phyloP scores from a whole-genome alignment of 2,329 filamentous ascomycete species.

The Fusarium euwallaceae region DNA sequence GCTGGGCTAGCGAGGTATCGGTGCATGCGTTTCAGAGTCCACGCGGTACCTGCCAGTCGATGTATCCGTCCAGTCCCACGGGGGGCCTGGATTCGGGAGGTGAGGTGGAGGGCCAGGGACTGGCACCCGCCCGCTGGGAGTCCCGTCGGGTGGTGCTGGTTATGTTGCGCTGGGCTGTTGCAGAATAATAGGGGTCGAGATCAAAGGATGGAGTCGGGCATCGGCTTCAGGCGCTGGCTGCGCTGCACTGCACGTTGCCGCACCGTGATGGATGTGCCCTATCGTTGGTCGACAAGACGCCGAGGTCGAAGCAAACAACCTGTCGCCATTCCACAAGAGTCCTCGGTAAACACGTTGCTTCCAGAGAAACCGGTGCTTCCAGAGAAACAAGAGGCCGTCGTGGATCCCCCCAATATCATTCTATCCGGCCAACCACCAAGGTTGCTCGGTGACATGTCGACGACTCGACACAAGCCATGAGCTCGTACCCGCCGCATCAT shows the following conservation, averaged over 20 bases:
- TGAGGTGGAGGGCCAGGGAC: conserved; percentile 30
- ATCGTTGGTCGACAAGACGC: neutral
- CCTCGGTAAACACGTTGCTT: neutral
- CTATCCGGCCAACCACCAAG: conserved; percentile 6
- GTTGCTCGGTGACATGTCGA: conserved; percentile 36
- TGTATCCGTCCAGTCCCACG: conserved; percentile 22
- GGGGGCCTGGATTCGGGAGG: conserved; percentile 28
- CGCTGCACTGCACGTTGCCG: neutral
- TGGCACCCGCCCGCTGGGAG: conserved; percentile 15
- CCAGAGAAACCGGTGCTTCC: neutral
- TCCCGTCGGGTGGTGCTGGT: conserved; percentile 13
- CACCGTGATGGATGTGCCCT: neutral
- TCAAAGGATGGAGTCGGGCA: conserved; percentile 19
- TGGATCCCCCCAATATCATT: neutral
- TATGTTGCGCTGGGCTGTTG: conserved; percentile 40
- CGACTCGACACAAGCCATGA: conserved; percentile 1
- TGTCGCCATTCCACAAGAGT: conserved; percentile 2
- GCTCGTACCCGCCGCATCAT: conserved; percentile 7
- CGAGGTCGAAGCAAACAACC: neutral
- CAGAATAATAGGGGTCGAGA: conserved; percentile 45
- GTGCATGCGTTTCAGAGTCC: conserved; percentile 32
- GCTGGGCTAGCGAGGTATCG: conserved; percentile 30
- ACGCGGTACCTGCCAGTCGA: conserved; percentile 30
- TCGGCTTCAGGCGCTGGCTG: neutral
- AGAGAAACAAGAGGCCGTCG: conserved; percentile 18